Base-by-base conservation (phyloP, 805 yeast species). In the Schwanniomyces occidentalis region DNA sequence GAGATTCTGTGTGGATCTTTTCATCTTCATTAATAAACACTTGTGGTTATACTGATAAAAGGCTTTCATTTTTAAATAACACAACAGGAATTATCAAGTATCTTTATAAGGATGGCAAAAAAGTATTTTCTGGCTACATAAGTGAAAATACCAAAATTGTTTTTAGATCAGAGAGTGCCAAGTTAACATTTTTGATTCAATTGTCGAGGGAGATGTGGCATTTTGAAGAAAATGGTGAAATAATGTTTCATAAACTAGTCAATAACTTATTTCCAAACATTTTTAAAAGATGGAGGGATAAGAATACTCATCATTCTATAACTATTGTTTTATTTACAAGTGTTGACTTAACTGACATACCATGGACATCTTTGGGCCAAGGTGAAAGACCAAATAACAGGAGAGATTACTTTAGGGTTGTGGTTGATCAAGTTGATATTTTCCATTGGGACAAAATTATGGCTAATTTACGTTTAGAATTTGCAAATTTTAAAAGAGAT, bases 191-290 rank as follows among this genome's bases (percentile, higher is more conserved):
- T 32, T 69, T 93, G 42, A 80, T 93, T 32, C 99, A 93, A 54
- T 78, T 90, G 42, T 85, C 97, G 1, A 75, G 84, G 24, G 99
- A 93, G 52, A 93, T 93, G 97, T 93, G 97, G 95, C 88, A 89
- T 56, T 93, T 93, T 58, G 98, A 93, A 59, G 96, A 90, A 52
- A 85, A 85, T 45, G 99, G 99, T 2, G 97, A 91, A 52, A 85
- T 90, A 35, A 77, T 88, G 76, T 91, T 91, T 56, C 91, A 90
- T 56, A 87, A 89, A 58, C 77, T 93, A 48, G 88, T 93, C 29
- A 90, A 91, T 55, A 85, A 95, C n/a, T 69, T 91, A 32, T 80
- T 93, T 35, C 99, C 99, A 0, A 83, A 82, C 40, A 82, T 91
- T 23, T 88, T 93, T 56, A 81, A 81, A 47, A 74, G 82, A 40